Base-by-base conservation (phyloP, 352 stramenopile species). In the Globisporangium rhizosaccharum region DNA sequence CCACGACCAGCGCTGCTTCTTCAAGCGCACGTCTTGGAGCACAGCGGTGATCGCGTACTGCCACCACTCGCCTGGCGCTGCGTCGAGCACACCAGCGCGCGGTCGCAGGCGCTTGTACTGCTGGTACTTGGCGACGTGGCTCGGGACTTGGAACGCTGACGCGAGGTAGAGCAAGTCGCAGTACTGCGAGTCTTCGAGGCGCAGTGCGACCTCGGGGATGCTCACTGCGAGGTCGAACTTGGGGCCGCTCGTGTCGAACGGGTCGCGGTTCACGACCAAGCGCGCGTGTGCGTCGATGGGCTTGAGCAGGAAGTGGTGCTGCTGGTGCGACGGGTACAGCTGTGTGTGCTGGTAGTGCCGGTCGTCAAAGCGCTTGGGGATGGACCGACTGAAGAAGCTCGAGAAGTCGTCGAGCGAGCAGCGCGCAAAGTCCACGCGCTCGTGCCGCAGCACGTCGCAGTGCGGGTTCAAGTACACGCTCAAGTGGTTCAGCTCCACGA, bases 381-480 rank as follows among this genome's bases (percentile, higher is more conserved):
- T 94, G 20, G 82, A 77, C 20, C 78, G 71, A 28, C 73, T 90
- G 57, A 96, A 93, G 2, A 76, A 79, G 36, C 67, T 82, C 23
- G 74, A 85, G 50, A 96, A 96, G n/a, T 80, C 68, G 45, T 92
- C 85, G 7, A 88, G 65, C 9, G 84, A 81, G 61, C 86, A 96
- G 15, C 57, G 81, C 50, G 78, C 66, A 53, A 87, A 91, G 56
- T 94, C 76, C 17, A 85, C 66, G 12, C 60, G 61, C 44, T 72
- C 66, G 41, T 87, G 76, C 18, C 68, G 70, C 26, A 89, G 57
- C 33, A 94, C 53, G 10, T 92, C 75, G 55, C 80, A 88, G 42
- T 94, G 74, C 17, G 85, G 85, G 52, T 96, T 88, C 46, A 92
- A 68, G 53, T 96, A 96, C 44, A 94, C 71, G 28, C 85, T 94